phyloP scores from a whole-genome alignment of 495 filamentous ascomycete species.

The Aspergillus hancockii region DNA sequence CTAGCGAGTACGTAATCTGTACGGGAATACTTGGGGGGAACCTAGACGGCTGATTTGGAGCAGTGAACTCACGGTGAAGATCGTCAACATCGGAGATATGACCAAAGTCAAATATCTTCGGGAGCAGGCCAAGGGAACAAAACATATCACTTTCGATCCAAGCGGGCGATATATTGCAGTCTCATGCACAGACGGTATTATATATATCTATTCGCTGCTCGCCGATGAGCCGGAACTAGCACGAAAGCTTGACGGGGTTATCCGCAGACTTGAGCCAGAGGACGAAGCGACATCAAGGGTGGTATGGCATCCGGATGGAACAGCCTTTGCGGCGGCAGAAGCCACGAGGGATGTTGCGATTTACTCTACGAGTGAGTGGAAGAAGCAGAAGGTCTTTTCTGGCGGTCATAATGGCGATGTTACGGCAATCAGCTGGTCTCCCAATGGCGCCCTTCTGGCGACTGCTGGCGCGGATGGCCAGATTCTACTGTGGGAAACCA shows the following conservation, averaged over 20 bases:
- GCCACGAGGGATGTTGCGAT: slow-evolving; percentile 83
- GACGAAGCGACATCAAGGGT: slow-evolving; percentile 73
- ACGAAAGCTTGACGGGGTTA: slow-evolving; percentile 81
- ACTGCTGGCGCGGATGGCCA: slow-evolving; percentile 82
- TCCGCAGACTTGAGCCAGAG: slow-evolving; percentile 74
- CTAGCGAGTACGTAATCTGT: slow-evolving; percentile 70
- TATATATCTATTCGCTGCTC: slow-evolving; percentile 86
- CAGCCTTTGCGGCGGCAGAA: slow-evolving; percentile 85
- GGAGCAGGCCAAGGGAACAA: slow-evolving; percentile 79
- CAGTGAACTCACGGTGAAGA: slow-evolving; percentile 82
- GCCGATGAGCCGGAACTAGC: slow-evolving; percentile 79
- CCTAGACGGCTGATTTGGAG: slow-evolving; percentile 14
- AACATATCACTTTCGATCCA: slow-evolving; percentile 87
- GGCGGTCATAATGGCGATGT: slow-evolving; percentile 83
- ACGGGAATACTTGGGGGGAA: neutral
- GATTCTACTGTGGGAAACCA: slow-evolving; percentile 85
- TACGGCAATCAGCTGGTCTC: slow-evolving; percentile 87
- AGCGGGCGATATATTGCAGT: slow-evolving; percentile 74
- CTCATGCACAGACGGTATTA: slow-evolving; percentile 81
- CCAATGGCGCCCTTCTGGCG: slow-evolving; percentile 85
- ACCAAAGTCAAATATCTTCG: slow-evolving; percentile 70
- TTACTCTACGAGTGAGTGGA: slow-evolving; percentile 82
- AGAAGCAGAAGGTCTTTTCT: slow-evolving; percentile 73
- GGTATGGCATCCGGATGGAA: slow-evolving; percentile 93
- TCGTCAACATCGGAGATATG: slow-evolving; percentile 81